Percentiles rank a stretch among this genome's conserved stretches.
These are phyloP conservation scores for Penicillium odoratum DNA, from an alignment of 495 filamentous ascomycete genomes.

Conservation along the genomic window DNA sequence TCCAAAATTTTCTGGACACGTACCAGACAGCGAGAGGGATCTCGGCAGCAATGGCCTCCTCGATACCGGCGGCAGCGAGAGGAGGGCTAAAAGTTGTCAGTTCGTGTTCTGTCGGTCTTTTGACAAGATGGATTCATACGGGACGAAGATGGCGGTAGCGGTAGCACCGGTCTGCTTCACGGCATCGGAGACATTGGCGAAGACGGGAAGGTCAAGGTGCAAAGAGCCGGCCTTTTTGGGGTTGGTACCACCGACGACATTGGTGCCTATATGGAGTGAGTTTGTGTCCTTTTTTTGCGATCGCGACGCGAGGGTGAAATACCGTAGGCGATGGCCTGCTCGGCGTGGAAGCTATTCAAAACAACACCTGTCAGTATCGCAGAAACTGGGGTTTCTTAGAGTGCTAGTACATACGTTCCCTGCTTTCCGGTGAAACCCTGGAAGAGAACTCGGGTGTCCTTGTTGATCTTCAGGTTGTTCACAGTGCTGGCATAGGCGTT, in stretches of 20 bases:
- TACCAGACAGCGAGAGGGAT: slow-evolving; percentile 89
- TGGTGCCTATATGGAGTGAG: slow-evolving; percentile 69
- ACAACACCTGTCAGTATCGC: slow-evolving; percentile 45
- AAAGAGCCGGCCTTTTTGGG: slow-evolving; percentile 93
- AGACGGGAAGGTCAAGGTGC: slow-evolving; percentile 92
- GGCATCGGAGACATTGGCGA: slow-evolving; percentile 84
- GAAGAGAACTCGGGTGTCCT: slow-evolving; percentile 89
- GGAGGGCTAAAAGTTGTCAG: slow-evolving; percentile 61
- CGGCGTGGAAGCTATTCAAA: slow-evolving; percentile 81
- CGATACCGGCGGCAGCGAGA: slow-evolving; percentile 89
- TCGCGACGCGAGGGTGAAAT: slow-evolving; percentile 30
- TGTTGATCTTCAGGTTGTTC: slow-evolving; percentile 88
- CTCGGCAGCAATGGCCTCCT: slow-evolving; percentile 93
- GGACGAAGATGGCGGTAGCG: slow-evolving; percentile 96
- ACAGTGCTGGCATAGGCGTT: slow-evolving; percentile 79
- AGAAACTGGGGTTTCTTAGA: not conserved
- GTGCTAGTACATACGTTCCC: slow-evolving; percentile 76
- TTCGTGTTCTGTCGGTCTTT: slow-evolving; percentile 7
- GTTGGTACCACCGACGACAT: slow-evolving; percentile 97
- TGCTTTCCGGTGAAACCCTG: slow-evolving; percentile 99
- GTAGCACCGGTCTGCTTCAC: slow-evolving; percentile 88
- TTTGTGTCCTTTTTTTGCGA: slow-evolving; percentile 21
- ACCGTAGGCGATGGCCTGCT: slow-evolving; percentile 98
- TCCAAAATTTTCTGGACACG: slow-evolving; percentile 24
- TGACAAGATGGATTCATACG: slow-evolving; percentile 54